These are phyloP conservation scores for Knoxia roxburghii DNA, from an alignment of 257 asterid species.

Conservation along the genomic window DNA sequence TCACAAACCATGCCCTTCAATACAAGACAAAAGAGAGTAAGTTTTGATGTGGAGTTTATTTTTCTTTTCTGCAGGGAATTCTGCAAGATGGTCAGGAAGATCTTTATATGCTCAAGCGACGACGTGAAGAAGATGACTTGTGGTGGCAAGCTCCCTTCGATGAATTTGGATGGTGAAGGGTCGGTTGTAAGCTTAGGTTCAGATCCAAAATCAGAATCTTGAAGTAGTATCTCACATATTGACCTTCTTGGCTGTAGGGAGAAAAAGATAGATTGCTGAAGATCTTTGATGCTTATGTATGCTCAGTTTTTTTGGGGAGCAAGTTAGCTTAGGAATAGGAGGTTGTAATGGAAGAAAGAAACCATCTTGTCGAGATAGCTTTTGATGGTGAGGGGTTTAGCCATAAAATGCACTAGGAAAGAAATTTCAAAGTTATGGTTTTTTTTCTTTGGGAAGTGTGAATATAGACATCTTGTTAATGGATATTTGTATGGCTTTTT, in stretches of 20 bases:
- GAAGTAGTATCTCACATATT: conserved; percentile 1
- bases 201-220: conserved; percentile 44
- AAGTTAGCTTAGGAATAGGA: background rate
- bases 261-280: background rate
- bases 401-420: background rate
- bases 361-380: background rate
- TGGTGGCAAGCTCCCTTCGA: conserved; percentile 40
- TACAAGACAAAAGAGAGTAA: background rate
- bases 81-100: conserved; percentile 58
- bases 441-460: background rate
- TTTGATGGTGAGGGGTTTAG: background rate
- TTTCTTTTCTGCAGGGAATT: conserved; percentile 46
- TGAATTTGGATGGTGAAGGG: conserved; percentile 38
- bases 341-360: background rate
- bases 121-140: conserved; percentile 76
- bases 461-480: background rate
- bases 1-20: background rate
- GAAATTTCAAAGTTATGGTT: background rate
- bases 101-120: conserved; percentile 58
- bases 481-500: background rate
- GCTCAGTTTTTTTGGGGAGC: conserved; percentile 14
- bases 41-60: background rate
- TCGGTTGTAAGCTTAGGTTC: conserved; percentile 39
- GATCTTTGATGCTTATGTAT: background rate
- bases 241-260: background rate